A percentile compares a stretch with the other conserved stretches of the same genome.
Conservation (phyloP, 2,329 filamentous ascomycete genomes). For the Tolypocladium pustulatum region DNA sequence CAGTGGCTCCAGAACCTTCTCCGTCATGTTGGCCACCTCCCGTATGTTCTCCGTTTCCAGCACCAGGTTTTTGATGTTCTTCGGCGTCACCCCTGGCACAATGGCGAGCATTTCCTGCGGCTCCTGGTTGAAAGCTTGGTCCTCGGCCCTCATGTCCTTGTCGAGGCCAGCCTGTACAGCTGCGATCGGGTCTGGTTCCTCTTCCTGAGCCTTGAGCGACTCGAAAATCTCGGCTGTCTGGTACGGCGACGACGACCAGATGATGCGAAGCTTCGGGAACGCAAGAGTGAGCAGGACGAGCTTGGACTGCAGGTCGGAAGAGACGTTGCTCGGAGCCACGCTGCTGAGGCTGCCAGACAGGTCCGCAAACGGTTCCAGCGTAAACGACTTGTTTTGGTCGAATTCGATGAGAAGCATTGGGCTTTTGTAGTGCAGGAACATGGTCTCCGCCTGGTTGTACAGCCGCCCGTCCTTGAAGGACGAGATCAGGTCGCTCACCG, state of each 20-base stretch:
- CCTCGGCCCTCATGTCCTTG: constrained; percentile 43
- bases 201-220: constrained; percentile 78
- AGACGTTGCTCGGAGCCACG: constrained; percentile 45
- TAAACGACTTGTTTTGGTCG: constrained; percentile 94
- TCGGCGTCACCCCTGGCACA: constrained; percentile 74
- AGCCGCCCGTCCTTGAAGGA: constrained; percentile 88
- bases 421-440: constrained; percentile 85
- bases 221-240: constrained; percentile 97
- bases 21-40: constrained; percentile 79
- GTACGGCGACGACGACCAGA: constrained; percentile 89
- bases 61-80: constrained; percentile 64
- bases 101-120: constrained; percentile 84
- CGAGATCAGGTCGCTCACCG: constrained; percentile 78
- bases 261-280: constrained; percentile 80
- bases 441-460: constrained; percentile 84
- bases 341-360: constrained; percentile 50
- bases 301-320: constrained; percentile 78
- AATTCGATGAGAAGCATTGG: constrained; percentile 96
- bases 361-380: constrained; percentile 71
- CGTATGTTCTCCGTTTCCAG: constrained; percentile 64
- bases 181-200: constrained; percentile 81
- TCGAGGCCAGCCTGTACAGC: constrained; percentile 74
- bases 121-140: constrained; percentile 69
- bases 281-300: constrained; percentile 85
- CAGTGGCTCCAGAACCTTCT: constrained; percentile 58